Base-by-base conservation (phyloP, 2,329 filamentous ascomycete species). In the Curvularia spicifera region DNA sequence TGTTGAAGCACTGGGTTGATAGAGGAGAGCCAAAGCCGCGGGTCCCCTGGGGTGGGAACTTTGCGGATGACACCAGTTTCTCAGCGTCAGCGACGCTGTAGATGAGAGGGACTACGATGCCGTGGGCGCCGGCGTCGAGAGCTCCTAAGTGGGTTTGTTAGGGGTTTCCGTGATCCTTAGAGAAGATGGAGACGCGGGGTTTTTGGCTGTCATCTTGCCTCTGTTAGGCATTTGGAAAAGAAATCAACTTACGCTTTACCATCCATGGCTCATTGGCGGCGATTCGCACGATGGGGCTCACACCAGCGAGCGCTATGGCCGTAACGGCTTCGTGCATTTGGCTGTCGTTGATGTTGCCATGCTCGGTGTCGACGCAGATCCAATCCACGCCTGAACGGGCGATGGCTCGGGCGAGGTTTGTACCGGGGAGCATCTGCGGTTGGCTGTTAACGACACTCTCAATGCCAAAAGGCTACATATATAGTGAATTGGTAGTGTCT, bases 191-290 rank as follows among this genome's bases (percentile, higher is more conserved):
- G 26, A 28, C 5, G 26, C 6, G 26, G 26, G 26, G 26, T 28
- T 28, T 28, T 28, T 28, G 26, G 26, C 5, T 8, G 6, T 3
- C 26, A 28, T 28, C 26, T 28, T 28, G 26, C 26, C 26, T 28
- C 26, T 4, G 26, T 28, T 28, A 4, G 26, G 26, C 26, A 4
- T 8, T 28, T 8, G 8, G 10, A 9, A 22, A 35, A 15, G 40
- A 43, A 12, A 26, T 13, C 33, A 5, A 67, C 76, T 57, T 71
- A 80, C 85, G 77, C 70, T 87, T 87, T 57, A 87, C 83, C 84
- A 86, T 85, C 84, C 84, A 87, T 47, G 81, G 78, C 73, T 87
- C 83, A 55, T 85, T 85, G 26, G 83, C 83, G 13, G 83, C 79
- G 42, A 87, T 82, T 51, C 78, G 74, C 20, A 82, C 79, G 12